Base-by-base conservation (phyloP, 2,329 filamentous ascomycete species). In the Calycina herbarum region DNA sequence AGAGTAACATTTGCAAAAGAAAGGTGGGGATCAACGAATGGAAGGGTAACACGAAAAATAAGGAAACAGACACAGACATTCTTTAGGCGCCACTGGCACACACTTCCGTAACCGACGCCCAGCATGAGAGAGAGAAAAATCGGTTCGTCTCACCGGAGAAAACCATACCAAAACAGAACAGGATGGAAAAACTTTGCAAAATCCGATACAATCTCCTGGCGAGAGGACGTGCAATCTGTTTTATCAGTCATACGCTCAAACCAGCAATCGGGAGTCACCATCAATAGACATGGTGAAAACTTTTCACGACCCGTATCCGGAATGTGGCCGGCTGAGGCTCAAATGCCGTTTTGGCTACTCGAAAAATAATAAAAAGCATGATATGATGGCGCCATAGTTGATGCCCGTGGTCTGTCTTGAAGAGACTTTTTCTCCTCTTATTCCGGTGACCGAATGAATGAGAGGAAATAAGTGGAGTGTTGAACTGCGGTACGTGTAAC, bases 191-290 rank as follows among this genome's bases (percentile, higher is more conserved):
- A 51, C 45, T 51, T 6, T 27, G 45, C 35, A 38, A 38, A 38
- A 11, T 15, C 35, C 10, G 35, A 38, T 38, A 38, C 35, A 13
- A 10, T 51, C 8, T 24, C n/a, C 6, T 3, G 24, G 45, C 45
- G 45, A 51, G 45, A 38, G 35, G 35, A 6, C 45, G 45, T 51
- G 45, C 27, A 51, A 51, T 51, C 45, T 51, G 45, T 51, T 51
- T 27, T 27, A 24, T 51, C 20, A 20, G n/a, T 24, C 8, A 24
- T 51, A 24, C 10, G 20, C n/a, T 51, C 45, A 51, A 2, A 51
- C 45, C 45, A 51, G 20, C 45, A 20, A n/a, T 51, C 45, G 45
- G 45, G 45, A 24, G n/a, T 51, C 45, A 51, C 45, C 45, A 51
- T 38, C 35, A 38, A 38, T 38, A 13, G 10, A 38, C 35, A 38